Evolutionary conservation across 495 filamentous ascomycete genomes (phyloP).

Genomic region (Penicillium paradoxum): DNA sequence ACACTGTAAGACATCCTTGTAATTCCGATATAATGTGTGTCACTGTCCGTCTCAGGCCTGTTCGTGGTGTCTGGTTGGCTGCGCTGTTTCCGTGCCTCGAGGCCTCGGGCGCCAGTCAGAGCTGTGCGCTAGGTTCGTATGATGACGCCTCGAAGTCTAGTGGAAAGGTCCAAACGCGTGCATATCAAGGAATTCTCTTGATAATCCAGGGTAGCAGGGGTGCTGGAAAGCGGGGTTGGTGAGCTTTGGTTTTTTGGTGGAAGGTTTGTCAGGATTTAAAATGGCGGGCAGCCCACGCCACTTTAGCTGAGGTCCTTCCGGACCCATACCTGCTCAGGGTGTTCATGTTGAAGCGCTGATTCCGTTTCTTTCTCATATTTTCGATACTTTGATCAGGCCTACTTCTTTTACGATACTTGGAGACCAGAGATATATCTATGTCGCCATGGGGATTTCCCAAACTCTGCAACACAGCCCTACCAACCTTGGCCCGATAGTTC

Average conservation of each 20-base stretch:
- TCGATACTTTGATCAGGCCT: not conserved
- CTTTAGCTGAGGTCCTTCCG: conserved; percentile 1
- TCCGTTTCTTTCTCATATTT: not conserved
- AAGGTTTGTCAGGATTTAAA: not conserved
- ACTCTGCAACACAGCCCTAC: not conserved
- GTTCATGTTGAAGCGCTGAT: not conserved
- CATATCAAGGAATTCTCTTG: not conserved
- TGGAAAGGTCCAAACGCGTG: conserved; percentile 1
- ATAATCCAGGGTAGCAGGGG: not conserved
- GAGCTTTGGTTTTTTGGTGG: not conserved
- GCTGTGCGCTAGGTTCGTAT: not conserved
- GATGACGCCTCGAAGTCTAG: conserved; percentile 1
- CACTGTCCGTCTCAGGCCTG: not conserved
- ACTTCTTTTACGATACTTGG: not conserved
- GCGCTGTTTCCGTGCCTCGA: not conserved
- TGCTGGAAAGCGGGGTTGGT: conserved; percentile 8
- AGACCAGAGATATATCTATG: not conserved
- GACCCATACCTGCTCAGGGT: conserved; percentile 1
- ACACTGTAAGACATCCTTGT: conserved; percentile 14
- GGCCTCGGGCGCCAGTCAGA: not conserved
- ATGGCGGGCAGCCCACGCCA: conserved; percentile 6
- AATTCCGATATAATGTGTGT: conserved; percentile 11
- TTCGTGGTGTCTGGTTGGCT: not conserved
- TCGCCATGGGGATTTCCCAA: no score
- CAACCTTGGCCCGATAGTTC: not conserved